Percentiles rank a stretch among this genome's conserved stretches.
These are phyloP conservation scores for Penicillium daleae DNA, from an alignment of 495 filamentous ascomycete species.

Conservation along the genomic window DNA sequence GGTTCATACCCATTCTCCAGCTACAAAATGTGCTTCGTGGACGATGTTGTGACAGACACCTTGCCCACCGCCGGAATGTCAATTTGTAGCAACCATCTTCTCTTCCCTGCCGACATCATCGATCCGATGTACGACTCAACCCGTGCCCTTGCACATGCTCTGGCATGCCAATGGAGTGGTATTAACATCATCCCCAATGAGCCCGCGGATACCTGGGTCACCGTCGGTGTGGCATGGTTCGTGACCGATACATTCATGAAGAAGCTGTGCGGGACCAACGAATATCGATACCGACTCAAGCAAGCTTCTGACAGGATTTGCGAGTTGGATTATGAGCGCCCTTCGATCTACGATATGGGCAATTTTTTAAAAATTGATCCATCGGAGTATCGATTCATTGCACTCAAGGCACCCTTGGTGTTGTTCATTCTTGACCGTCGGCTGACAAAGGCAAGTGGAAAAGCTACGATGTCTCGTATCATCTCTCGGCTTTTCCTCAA, in stretches of 20 bases:
- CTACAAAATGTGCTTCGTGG: conserved; percentile 92
- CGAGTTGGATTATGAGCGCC: conserved; percentile 78
- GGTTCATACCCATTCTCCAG: conserved; percentile 83
- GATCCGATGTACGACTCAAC: conserved; percentile 81
- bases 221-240: conserved; percentile 87
- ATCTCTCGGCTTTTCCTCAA: conserved; percentile 79
- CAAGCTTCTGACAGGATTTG: conserved; percentile 77
- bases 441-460: conserved; percentile 82
- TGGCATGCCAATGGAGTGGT: conserved; percentile 94
- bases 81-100: conserved; percentile 82
- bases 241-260: conserved; percentile 92
- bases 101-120: conserved; percentile 80
- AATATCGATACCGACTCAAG: conserved; percentile 91
- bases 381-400: conserved; percentile 84
- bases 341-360: conserved; percentile 81
- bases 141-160: conserved; percentile 73
- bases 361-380: conserved; percentile 76
- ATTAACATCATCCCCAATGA: conserved; percentile 83
- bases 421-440: conserved; percentile 92
- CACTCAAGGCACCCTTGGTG: conserved; percentile 87
- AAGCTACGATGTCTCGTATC: conserved; percentile 80
- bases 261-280: conserved; percentile 88
- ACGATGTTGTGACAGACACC: conserved; percentile 76
- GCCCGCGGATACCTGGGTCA: conserved; percentile 85
- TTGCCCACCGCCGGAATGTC: conserved; percentile 78